Percentiles rank a stretch among this genome's conserved stretches.
These are phyloP conservation scores for Blastocystis sp. DNA, from an alignment of 352 stramenopile species.

Conservation along the genomic window DNA sequence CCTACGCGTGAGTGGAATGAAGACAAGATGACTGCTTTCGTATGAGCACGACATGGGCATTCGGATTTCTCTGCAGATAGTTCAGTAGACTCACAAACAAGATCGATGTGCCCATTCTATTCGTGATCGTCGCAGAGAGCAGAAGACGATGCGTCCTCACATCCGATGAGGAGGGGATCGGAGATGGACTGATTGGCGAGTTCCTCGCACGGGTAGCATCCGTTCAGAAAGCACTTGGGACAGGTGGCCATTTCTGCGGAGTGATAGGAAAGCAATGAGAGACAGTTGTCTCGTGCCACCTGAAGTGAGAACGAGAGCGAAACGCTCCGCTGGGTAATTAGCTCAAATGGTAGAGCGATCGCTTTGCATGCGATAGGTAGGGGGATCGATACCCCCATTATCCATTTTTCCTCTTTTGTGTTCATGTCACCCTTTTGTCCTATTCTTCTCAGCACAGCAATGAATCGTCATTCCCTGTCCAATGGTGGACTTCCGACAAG, in stretches of 20 bases:
- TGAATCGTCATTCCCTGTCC: too few species aligned
- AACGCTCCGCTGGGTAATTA: neutral
- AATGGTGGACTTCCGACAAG: too few species aligned
- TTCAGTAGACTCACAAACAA: neutral
- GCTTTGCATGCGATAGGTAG: too few species aligned
- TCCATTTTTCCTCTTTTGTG: neutral
- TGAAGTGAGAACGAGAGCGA: neutral
- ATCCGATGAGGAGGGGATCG: too few species aligned
- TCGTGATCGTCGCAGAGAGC: neutral
- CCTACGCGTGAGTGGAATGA: neutral
- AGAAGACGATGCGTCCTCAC: neutral
- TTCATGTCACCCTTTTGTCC: too few species aligned
- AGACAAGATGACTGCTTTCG: neutral
- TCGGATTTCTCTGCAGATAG: conserved; percentile 12
- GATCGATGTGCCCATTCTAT: conserved; percentile 8
- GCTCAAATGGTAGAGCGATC: too few species aligned
- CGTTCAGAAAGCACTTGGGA: neutral
- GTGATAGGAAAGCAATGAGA: neutral
- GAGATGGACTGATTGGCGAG: too few species aligned
- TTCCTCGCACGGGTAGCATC: neutral
- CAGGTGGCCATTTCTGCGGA: neutral
- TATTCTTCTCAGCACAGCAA: too few species aligned
- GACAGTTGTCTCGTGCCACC: neutral
- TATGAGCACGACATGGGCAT: neutral
- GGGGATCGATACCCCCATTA: neutral